Percentiles rank a stretch among this genome's conserved stretches.
These are phyloP conservation scores for Didymellaceae sp. DNA, from an alignment of 2,329 filamentous ascomycete species.

Conservation along the genomic window DNA sequence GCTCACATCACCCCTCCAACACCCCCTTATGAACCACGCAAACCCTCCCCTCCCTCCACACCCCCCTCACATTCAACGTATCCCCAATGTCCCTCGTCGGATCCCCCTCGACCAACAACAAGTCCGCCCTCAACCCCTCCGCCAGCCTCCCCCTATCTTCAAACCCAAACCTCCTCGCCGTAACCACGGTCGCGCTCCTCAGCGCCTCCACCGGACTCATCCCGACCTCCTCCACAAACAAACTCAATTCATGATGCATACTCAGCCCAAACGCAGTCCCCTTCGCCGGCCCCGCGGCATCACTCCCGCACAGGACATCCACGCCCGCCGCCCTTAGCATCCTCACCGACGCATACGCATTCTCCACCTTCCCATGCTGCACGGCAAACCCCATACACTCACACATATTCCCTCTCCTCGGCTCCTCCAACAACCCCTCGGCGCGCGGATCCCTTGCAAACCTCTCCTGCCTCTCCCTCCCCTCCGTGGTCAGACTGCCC, in stretches of 20 bases:
- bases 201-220: slow-evolving; percentile 54
- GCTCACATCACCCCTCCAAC: too few relatives aligned
- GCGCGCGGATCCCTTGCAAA: slow-evolving; percentile 52
- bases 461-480: slow-evolving; percentile 46
- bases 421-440: slow-evolving; percentile 42
- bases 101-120: slow-evolving; percentile 55
- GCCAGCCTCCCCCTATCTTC: slow-evolving; percentile 50
- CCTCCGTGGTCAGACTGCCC: slow-evolving; percentile 51
- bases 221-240: slow-evolving; percentile 52
- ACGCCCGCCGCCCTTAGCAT: slow-evolving; percentile 50
- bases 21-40: slow-evolving; percentile 34
- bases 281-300: slow-evolving; percentile 52
- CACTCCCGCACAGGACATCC: slow-evolving; percentile 52
- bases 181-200: slow-evolving; percentile 49
- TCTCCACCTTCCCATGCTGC: slow-evolving; percentile 42
- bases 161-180: slow-evolving; percentile 51
- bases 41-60: slow-evolving; percentile 52
- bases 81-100: slow-evolving; percentile 50
- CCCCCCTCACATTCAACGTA: slow-evolving; percentile 51
- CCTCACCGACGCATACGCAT: slow-evolving; percentile 53
- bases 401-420: slow-evolving; percentile 47
- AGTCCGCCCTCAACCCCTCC: slow-evolving; percentile 51
- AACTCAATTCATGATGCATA: slow-evolving; percentile 51
- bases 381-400: slow-evolving; percentile 50
- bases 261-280: slow-evolving; percentile 54